Base-by-base conservation (phyloP, 1,139 yeast genomes). In the Suhomyces maxii region DNA sequence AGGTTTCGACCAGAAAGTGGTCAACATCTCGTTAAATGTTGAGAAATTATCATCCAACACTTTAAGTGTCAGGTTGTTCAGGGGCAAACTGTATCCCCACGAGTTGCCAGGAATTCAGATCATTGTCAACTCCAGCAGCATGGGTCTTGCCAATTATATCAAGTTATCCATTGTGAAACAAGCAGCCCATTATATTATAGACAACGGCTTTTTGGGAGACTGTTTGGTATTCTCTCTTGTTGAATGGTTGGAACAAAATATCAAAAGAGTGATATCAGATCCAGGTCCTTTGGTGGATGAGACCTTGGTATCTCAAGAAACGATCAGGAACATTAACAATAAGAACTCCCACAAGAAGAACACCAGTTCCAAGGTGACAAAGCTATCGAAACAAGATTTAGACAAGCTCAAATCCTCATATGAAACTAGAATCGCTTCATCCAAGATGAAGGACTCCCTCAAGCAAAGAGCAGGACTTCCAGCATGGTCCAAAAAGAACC, bases 201-300 rank as follows among this genome's bases (percentile, higher is more conserved):
- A 64, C 1, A 68, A 71, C 43, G 68, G 71, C 12, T 63, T 82
- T 10, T 42, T 83, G 3, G 97, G 97, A 1, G 88, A 83, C 53
- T 82, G 86, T 55, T 79, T 85, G 69, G 62, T 90, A 2, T 85
- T 72, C 59, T 68, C 82, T 6, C 71, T 89, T 11, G 68, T 82
- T 42, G 95, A 89, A 51, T 90, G 95, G 91, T 58, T 89, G 14
- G 84, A 84, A 52, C 84, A 80, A 11, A 80, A 87, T 54, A 69
- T 86, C 41, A 65, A 71, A 6, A 62, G 63, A 2, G 73, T 90
- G 9, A 76, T 86, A 13, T 79, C 82, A 33, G 73, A 84, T 47
- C 98, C 98, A 0, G 95, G 96, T 0, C 82, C 83, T 6, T 70
- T 90, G 33, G 61, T 82, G 5, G 47, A 45, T 13, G 37, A 41